Percentiles rank a stretch among this genome's conserved stretches.
These are phyloP conservation scores for Nepenthes mirabilis DNA, from an alignment of 148 eudicot genomes.

Conservation along the genomic window DNA sequence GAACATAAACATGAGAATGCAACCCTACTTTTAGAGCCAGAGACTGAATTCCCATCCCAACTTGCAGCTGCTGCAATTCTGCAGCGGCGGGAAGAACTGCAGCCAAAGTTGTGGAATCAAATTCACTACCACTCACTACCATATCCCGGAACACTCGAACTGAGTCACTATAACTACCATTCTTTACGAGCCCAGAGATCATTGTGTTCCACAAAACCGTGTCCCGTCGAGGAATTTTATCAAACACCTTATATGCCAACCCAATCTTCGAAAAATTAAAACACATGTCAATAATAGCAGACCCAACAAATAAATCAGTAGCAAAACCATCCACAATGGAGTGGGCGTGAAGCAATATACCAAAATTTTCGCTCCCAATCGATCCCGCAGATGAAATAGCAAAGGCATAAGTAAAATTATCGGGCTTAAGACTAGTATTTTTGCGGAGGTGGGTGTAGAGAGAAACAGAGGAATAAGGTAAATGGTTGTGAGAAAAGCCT, in stretches of 20 bases:
- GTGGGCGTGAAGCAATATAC: constrained; percentile 45
- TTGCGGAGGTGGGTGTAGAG: constrained; percentile 23
- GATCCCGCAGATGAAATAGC: constrained; percentile 29
- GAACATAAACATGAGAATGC: constrained; percentile 34
- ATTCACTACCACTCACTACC: constrained; percentile 20
- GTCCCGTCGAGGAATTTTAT: constrained; percentile 43
- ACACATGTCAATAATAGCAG: constrained; percentile 49
- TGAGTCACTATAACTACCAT: constrained; percentile 32
- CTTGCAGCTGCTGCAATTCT: constrained; percentile 49
- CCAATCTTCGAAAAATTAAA: constrained; percentile 21
- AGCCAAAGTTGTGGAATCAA: constrained; percentile 61
- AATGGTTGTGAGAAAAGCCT: constrained; percentile 18
- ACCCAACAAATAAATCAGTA: constrained; percentile 60
- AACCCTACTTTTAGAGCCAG: constrained; percentile 44
- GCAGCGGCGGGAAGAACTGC: constrained; percentile 50
- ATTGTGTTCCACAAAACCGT: constrained; percentile 72
- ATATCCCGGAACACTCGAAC: constrained; percentile 41
- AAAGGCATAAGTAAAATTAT: constrained; percentile 34
- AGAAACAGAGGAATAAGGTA: constrained; percentile 18
- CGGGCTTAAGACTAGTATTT: constrained; percentile 23
- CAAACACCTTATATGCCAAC: constrained; percentile 55
- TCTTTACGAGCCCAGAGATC: constrained; percentile 60
- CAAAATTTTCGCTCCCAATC: constrained; percentile 23
- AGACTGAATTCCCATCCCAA: constrained; percentile 55
- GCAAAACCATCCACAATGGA: constrained; percentile 47